Percentiles rank a stretch among this genome's conserved stretches.
phyloP scores from a whole-genome alignment of 2,329 filamentous ascomycete genomes.

The Aphanocladium album region DNA sequence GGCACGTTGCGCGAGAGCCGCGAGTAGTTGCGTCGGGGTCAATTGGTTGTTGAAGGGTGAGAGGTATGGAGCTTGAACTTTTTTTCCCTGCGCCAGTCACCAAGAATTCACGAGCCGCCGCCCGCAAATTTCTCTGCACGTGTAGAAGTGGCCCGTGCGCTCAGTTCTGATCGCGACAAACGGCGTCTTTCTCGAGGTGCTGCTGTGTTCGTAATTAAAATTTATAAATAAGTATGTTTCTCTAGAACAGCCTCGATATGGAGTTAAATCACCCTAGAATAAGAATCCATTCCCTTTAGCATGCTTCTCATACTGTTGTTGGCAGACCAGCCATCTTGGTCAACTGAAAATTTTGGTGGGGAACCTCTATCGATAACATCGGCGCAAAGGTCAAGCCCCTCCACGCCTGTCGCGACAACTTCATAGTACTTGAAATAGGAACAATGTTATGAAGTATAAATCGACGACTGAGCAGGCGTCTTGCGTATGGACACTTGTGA shows the following conservation, averaged over 20 bases:
- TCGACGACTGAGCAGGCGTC: background rate
- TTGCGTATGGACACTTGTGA: background rate
- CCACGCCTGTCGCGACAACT: background rate
- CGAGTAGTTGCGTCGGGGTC: background rate
- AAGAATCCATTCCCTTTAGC: no score
- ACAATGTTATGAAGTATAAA: no score
- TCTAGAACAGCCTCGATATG: no score
- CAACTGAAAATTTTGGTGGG: conserved; percentile 1
- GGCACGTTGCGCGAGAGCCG: conserved; percentile 8
- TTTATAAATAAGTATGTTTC: no score
- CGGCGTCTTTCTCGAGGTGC: no score
- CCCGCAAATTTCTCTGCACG: conserved; percentile 9
- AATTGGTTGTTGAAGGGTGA: conserved; percentile 4
- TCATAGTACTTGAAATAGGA: background rate
- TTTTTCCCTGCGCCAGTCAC: background rate
- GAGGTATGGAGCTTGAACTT: background rate
- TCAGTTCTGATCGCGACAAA: background rate
- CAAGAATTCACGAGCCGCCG: background rate
- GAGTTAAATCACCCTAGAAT: no score
- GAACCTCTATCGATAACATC: conserved; percentile 6
- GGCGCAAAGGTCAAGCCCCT: background rate
- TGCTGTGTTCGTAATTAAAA: no score
- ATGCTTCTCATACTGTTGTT: background rate
- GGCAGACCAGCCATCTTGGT: background rate
- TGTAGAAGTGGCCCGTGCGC: conserved; percentile 11